Conservation (phyloP, 2,329 filamentous ascomycete species). For the Aspergillus carbonarius region DNA sequence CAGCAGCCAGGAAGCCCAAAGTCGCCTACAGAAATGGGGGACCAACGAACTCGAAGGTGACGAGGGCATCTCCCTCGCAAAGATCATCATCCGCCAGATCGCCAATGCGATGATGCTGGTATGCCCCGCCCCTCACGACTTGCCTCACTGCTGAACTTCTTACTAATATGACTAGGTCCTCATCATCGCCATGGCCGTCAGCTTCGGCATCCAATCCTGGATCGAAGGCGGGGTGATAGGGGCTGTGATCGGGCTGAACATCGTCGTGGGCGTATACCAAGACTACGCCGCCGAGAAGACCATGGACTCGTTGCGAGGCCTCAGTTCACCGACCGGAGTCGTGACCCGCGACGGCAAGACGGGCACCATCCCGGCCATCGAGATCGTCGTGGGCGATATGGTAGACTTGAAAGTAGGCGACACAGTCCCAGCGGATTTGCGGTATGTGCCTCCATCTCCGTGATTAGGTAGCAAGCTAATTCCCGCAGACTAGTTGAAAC, state of each 20-base stretch:
- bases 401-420: slow-evolving; percentile 58
- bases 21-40: slow-evolving; percentile 58
- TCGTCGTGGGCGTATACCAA: slow-evolving; percentile 60
- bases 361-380: slow-evolving; percentile 53
- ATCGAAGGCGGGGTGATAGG: slow-evolving; percentile 61
- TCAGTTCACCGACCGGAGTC: slow-evolving; percentile 58
- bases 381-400: slow-evolving; percentile 65
- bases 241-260: slow-evolving; percentile 59
- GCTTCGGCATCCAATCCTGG: slow-evolving; percentile 57
- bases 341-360: slow-evolving; percentile 60
- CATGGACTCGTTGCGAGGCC: slow-evolving; percentile 57
- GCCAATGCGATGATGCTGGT: slow-evolving; percentile 70
- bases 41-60: slow-evolving; percentile 66
- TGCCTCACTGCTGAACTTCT: too few species aligned
- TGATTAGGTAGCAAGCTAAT: slow-evolving; percentile 24
- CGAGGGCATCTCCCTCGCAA: slow-evolving; percentile 65
- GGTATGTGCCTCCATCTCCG: slow-evolving; percentile 41
- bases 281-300: slow-evolving; percentile 63
- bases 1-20: slow-evolving; percentile 53
- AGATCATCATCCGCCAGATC: slow-evolving; percentile 65
- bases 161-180: slow-evolving; percentile 58
- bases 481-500: slow-evolving; percentile 49
- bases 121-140: slow-evolving; percentile 18
- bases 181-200: slow-evolving; percentile 70
- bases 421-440: slow-evolving; percentile 61